Evolutionary conservation across 2,329 filamentous ascomycete species (phyloP).

Genomic region (Venturia carpophila): DNA sequence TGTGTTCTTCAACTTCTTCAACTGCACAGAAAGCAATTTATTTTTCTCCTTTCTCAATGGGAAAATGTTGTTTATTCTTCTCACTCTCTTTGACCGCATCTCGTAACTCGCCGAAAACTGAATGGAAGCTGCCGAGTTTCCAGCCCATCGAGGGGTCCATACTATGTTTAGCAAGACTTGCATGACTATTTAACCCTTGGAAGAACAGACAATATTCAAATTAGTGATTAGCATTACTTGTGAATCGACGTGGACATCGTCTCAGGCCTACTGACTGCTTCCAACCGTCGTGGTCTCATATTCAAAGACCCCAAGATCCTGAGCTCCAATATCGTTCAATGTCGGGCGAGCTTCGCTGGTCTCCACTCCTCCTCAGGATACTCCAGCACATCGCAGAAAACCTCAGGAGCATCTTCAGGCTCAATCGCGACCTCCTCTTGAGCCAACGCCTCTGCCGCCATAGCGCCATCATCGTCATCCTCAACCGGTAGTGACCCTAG

Average conservation of each 20-base stretch:
- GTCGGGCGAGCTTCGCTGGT: not conserved
- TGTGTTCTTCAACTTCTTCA: constrained; percentile 16
- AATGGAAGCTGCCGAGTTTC: no score
- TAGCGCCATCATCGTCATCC: not conserved
- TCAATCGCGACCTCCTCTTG: constrained; percentile 6
- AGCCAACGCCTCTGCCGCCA: not conserved
- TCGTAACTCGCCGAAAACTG: not conserved
- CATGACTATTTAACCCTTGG: no score
- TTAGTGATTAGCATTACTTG: not conserved
- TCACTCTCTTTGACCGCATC: not conserved
- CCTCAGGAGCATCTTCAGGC: not conserved
- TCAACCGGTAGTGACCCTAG: not conserved
- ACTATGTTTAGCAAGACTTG: not conserved
- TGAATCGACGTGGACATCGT: no score
- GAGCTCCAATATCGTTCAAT: not conserved
- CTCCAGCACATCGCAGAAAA: not conserved
- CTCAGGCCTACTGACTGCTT: not conserved
- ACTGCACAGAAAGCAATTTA: not conserved
- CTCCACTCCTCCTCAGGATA: not conserved
- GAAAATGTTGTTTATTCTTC: not conserved
- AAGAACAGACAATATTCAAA: not conserved
- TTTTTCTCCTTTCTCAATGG: not conserved
- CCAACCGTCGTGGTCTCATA: not conserved
- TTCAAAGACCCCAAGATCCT: not conserved
- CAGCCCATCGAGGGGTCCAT: not conserved